Evolutionary conservation across 768 basidiomycete genomes (phyloP), one percentile per base, ranked within the genome.

Genomic region (Fomitopsis pulvina): DNA sequence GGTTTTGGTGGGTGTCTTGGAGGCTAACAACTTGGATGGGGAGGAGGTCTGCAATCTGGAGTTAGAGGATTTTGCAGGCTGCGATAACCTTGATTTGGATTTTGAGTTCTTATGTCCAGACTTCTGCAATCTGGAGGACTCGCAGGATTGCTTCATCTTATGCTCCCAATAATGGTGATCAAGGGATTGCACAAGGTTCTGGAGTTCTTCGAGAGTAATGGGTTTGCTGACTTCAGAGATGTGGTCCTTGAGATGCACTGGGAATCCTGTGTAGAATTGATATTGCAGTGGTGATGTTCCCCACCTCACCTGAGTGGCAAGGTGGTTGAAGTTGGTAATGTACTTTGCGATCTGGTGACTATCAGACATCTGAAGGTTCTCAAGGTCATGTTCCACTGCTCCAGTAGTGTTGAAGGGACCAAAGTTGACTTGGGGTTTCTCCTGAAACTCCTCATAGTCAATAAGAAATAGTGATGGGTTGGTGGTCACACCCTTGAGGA

Each of bases 121-220:
- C 24, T 37, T 37, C 34, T 37, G 34, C 14, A 18, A 37, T 12
- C 21, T 9, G 10, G 30, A 25, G 2, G 25, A 44, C 14, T 40
- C 20, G 4, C 30, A 20, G 14, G 29, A 8, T 28, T 41, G 45
- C 38, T 51, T 27, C 2, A 30, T 20, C 37, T 56, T 48, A 6
- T 25, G 39, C 32, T 59, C 42, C 58, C 54, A 61, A 27, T 61
- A 57, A 18, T 37, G 30, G 1, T 24, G 25, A 25, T 60, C 52
- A 14, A 37, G 34, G 5, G 34, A 5, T 20, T 53, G 60, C 0
- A 48, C 48, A 0, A 52, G 37, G 2, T n/a, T 0, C 0, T 37
- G 16, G 5, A 59, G 41, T 0, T 42, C 42, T 0, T 22, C 11
- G 1, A 50, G 30, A 3, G 44, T 51, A 12, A 16, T 22, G 34